Base-by-base conservation (phyloP, 2,329 filamentous ascomycete species). In the Aspergillus awamori region DNA sequence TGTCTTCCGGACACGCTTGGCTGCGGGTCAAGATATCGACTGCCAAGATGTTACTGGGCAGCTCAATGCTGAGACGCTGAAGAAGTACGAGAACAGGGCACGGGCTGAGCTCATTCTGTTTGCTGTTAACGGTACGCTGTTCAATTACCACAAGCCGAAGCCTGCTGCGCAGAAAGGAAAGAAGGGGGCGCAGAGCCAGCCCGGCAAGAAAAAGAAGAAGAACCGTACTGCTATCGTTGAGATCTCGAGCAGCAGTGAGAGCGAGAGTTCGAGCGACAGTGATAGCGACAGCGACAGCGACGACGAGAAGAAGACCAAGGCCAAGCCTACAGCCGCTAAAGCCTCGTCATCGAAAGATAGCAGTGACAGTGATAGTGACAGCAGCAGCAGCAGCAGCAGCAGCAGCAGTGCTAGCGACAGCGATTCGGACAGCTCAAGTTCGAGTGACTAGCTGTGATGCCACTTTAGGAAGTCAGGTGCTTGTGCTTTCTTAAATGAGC, bases 221-320 rank as follows among this genome's bases (percentile, higher is more conserved):
- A 80, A 79, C 60, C 71, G 77, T 55, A 80, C 77, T 15, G 72
- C 69, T 41, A 62, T 80, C 47, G 70, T 80, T 20, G 76, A 80
- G 45, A 76, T 79, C 53, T 78, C 76, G 4, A 79, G 76, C 58
- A 78, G 75, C 63, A 78, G 75, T 64, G 75, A 76, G 48, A 78
- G 75, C 47, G 70, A 72, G 8, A 73, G 68, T 57, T 69, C 69
- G 26, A 75, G 72, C 48, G 65, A 68, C 30, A 71, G 69, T 43
- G 63, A 68, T 53, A 67, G 72, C 60, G 63, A 69, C 24, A 64
- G 67, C 47, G 72, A 70, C 59, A 70, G 67, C 5, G 73, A 72
- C 43, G 65, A 69, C 26, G 48, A 63, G 17, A 63, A 61, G 10
- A 41, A 53, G 28, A 47, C 43, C 13, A 60, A 58, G 26, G 15